Base-by-base conservation (phyloP, 2,329 filamentous ascomycete genomes). In the Diaporthe longicolla region DNA sequence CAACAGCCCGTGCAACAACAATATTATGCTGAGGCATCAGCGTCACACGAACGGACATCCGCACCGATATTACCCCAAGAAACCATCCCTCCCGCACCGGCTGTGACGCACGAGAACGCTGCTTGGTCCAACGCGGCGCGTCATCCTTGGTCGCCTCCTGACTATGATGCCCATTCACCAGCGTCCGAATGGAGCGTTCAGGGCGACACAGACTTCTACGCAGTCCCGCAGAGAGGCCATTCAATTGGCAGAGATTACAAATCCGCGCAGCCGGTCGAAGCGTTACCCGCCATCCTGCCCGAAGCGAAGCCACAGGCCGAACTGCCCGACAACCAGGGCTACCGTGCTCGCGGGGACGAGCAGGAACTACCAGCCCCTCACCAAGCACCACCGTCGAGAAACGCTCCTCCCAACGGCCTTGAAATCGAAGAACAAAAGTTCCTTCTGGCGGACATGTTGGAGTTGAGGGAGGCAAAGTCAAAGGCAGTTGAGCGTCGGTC, bases 361-460 rank as follows among this genome's bases (percentile, higher is more conserved):
- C 74, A 73, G 37, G 74, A 75, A 45, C 13, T 75, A 57, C 74
- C 74, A 4, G 74, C 74, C 15, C 74, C 74, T 17, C 66, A 75
- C 59, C 74, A 75, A 65, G 71, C 66, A 40, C 74, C 74, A 3
- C 58, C 57, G 1, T 54, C 59, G 24, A 61, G 74, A n/a, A 69
- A 75, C 26, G 58, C 48, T 24, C 74, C 71, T 11, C 74, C 71
- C 4, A 73, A 75, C 24, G 74, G 74, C 17, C 45, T 65, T 6
- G 74, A 75, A 24, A 71, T 75, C 19, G 74, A 75, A 17, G 74
- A 75, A 50, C 74, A 75, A 32, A 75, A 75, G 29, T 75, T 75
- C 19, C 48, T 75, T 8, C 13, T 75, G 68, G 57, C 74, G 19
- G 74, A 75, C n/a, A 71, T 75, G 5, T 29, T 75, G 45, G 40